Conservation (phyloP, 305 asterid species). For the Solanum hybrid region DNA sequence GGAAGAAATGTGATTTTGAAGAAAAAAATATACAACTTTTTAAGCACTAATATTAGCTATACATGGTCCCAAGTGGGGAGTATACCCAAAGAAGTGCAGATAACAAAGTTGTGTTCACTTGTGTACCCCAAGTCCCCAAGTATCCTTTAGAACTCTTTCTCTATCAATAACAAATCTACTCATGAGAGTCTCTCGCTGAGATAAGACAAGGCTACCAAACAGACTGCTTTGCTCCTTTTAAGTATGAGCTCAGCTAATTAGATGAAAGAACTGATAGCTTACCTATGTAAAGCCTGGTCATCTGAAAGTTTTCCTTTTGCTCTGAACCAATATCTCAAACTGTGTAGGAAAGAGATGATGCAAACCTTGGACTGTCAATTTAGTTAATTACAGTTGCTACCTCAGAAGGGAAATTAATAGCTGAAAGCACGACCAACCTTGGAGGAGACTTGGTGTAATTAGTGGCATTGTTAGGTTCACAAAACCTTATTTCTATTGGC, state of each 20-base stretch:
- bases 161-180: background rate
- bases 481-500: constrained; percentile 93
- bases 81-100: background rate
- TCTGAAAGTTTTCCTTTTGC: constrained; percentile 91
- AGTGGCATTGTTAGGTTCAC: constrained; percentile 62
- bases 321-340: constrained; percentile 95
- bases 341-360: constrained; percentile 24
- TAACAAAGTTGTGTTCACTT: background rate
- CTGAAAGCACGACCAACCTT: constrained; percentile 38
- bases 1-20: background rate
- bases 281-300: constrained; percentile 94
- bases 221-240: background rate
- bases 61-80: background rate
- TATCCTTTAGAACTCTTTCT: background rate
- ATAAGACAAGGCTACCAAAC: background rate
- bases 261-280: constrained; percentile 8
- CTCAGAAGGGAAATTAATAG: constrained; percentile 10
- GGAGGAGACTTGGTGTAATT: constrained; percentile 77
- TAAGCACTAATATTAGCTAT: background rate
- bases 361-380: background rate
- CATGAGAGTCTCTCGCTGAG: background rate
- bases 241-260: background rate
- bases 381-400: constrained; percentile 5
- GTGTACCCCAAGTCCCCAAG: background rate
- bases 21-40: background rate